Base-by-base conservation (phyloP, 352 stramenopile species). In the Phytophthora macrochlamydospora region DNA sequence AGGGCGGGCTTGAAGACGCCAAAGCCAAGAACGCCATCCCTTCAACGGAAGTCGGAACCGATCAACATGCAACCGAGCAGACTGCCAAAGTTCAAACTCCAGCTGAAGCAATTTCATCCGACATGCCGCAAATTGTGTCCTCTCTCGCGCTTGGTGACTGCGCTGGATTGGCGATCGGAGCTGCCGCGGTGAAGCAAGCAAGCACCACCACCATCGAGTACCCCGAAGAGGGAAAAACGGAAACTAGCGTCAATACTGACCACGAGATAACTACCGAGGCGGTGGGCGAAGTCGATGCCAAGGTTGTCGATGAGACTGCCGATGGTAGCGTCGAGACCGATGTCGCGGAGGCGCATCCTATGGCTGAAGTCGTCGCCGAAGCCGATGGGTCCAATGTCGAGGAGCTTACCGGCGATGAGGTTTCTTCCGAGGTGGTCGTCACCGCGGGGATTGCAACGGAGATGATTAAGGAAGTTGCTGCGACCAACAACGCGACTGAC, bases 61-160 rank as follows among this genome's bases (percentile, higher is more conserved):
- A 24, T 24, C 18, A 24, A 24, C 18, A 24, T 24, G 18, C 18
- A 24, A 40, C 35, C 35, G 35, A 40, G 35, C 35, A 40, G 35
- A 9, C 33, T 48, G 51, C n/a, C 13, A 13, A 9, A 11, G 51
- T 13, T 14, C 40, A 28, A 50, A 3, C 2, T 4, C 51, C 31
- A 64, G 18, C 13, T 13, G 4, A 29, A 29, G 43, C 43, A 5
- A 24, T 29, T 49, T 32, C 48, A 12, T 56, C 33, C 24, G 40
- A 51, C 43, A 52, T 63, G 49, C 54, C 62, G 31, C 62, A 64
- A 42, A 69, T 69, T 45, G 55, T 69, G 12, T 37, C 62, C 2
- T 64, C 61, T 7, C 24, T 64, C 13, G 61, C 61, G 3, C 24
- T 69, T n/a, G 54, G 55, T 38, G 38, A 24, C 24, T 40, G 32